phyloP scores from a whole-genome alignment of 1,284 basidiomycete genomes.

The Peniophora sp. region DNA sequence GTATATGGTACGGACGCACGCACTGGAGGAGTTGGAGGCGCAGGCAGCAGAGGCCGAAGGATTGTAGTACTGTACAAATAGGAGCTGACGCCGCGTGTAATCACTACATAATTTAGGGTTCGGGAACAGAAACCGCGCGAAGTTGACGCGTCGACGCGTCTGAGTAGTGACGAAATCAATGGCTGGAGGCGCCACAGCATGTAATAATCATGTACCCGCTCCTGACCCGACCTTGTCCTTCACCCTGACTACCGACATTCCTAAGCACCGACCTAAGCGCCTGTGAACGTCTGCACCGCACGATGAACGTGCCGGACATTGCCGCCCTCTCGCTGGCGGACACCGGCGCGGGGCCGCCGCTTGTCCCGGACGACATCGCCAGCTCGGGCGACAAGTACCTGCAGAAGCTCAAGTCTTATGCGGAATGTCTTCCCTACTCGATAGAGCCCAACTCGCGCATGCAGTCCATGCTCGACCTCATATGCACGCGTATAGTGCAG shows the following conservation, averaged over 20 bases:
- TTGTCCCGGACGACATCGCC: constrained; percentile 29
- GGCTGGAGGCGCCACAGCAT: background rate
- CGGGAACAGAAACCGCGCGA: too few species aligned
- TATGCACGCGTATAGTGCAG: constrained; percentile 62
- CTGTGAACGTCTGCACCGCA: constrained; percentile 4
- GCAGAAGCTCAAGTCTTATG: constrained; percentile 52
- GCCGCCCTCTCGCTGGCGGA: constrained; percentile 36
- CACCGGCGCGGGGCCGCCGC: constrained; percentile 18
- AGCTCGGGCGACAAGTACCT: constrained; percentile 37
- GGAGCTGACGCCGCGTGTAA: too few species aligned
- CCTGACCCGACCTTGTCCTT: constrained; percentile 4
- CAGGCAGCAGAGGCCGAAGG: constrained; percentile 33
- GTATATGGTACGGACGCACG: constrained; percentile 63
- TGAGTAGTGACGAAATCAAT: background rate
- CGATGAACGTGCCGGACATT: constrained; percentile 45
- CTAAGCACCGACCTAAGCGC: background rate
- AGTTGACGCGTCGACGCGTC: background rate
- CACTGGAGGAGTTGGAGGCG: constrained; percentile 66
- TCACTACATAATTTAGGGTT: too few species aligned
- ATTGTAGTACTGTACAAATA: constrained; percentile 13
- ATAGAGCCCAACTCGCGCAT: constrained; percentile 77
- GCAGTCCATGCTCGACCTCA: constrained; percentile 74
- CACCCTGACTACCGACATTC: constrained; percentile 3
- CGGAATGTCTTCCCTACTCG: constrained; percentile 68
- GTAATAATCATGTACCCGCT: background rate